Percentiles rank a stretch among this genome's conserved stretches.
These are phyloP conservation scores for Allantophomopsis lycopodina DNA, from an alignment of 2,329 filamentous ascomycete species.

Conservation along the genomic window DNA sequence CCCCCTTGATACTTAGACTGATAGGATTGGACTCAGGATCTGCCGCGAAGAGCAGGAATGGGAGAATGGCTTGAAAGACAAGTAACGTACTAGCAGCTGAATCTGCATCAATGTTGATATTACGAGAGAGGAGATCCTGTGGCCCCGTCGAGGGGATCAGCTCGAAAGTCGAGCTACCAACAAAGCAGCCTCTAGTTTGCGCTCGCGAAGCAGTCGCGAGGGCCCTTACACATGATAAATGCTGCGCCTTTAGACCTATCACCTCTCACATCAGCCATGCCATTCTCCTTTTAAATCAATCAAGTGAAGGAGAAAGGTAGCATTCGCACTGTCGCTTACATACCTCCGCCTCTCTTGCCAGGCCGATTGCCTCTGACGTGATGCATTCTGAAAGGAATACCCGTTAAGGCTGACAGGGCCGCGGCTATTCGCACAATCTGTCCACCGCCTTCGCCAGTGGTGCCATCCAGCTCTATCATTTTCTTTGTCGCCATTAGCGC, in stretches of 20 bases:
- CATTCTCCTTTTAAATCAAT: no score
- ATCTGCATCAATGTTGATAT: constrained; percentile 33
- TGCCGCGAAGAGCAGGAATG: constrained; percentile 41
- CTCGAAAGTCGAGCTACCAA: constrained; percentile 29
- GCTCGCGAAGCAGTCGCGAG: constrained; percentile 37
- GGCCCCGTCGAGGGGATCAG: constrained; percentile 16
- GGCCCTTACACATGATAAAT: constrained; percentile 39
- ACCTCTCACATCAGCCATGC: constrained; percentile 5
- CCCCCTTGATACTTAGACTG: constrained; percentile 37
- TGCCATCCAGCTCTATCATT: constrained; percentile 36
- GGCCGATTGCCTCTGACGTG: constrained; percentile 31
- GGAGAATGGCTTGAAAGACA: constrained; percentile 45
- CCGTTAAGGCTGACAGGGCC: constrained; percentile 39
- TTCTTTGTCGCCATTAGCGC: constrained; percentile 7
- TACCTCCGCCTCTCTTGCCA: constrained; percentile 12
- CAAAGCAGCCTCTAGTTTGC: constrained; percentile 30
- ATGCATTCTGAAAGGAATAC: constrained; percentile 35
- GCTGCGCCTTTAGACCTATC: constrained; percentile 44
- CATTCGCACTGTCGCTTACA: background rate
- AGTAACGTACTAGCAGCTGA: constrained; percentile 41
- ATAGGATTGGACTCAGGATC: constrained; percentile 28
- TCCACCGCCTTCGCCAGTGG: constrained; percentile 46
- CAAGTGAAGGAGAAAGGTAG: no score
- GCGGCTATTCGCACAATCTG: constrained; percentile 44
- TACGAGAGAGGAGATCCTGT: constrained; percentile 23